Base-by-base conservation (phyloP, 1,284 basidiomycete genomes). In the Vanrija sp. region DNA sequence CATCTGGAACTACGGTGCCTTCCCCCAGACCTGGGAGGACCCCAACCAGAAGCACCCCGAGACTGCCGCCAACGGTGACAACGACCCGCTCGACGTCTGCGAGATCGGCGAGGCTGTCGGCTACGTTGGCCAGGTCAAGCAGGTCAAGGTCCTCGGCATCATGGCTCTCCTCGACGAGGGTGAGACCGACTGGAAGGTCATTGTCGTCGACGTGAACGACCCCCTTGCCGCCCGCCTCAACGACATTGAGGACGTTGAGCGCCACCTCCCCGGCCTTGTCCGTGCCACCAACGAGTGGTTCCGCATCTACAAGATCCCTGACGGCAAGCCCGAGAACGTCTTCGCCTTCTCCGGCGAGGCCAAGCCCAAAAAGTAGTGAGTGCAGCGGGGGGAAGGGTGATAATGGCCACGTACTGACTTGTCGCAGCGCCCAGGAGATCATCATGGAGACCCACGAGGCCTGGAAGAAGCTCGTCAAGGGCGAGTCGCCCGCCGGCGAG, bases 331-430 rank as follows among this genome's bases (percentile, higher is more conserved):
- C 67, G 94, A 98, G 80, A 97, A 98, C 81, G 87, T 89, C 68
- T 99, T 99, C 69, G 96, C 96, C 25, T 99, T 99, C 85, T 95
- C 91, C 52, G 96, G 96, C 55, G 96, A 99, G 81, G 95, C 95
- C 64, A 99, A 98, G 83, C 96, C 96, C 84, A 95, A 94, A 50
- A 31, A 31, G 31, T 31, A 31, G 41, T 45, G 39, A 37, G 41
- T 50, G n/a, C 6, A n/a, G 18, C 5, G 27, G 27, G 25, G 24
- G 19, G 24, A 22, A 3, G 6, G 15, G 38, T 39, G 38, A 9
- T 14, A 19, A 19, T 12, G 8, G n/a, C 38, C 12, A 39, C n/a
- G 14, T 15, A 43, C 43, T 39, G 10, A 41, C 49, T 4, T 3
- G 2, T 12, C 43, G 83, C 94, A 94, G 77, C 77, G 96, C 96